These are phyloP conservation scores for Noccaea caerulescens DNA, from an alignment of 345 rosid species.

Conservation along the genomic window DNA sequence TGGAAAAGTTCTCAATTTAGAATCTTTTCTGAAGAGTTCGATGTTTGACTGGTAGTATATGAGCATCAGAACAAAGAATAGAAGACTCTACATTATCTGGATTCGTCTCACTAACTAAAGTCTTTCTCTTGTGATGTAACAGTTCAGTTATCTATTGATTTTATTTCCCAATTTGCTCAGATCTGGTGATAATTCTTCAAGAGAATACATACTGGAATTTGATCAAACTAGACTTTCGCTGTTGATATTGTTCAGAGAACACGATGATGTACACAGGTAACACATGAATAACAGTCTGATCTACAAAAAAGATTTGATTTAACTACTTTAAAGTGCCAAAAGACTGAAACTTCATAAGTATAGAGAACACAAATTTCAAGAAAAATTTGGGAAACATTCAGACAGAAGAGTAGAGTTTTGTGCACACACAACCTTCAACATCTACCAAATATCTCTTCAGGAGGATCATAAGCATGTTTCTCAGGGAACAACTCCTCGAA, in stretches of 20 bases:
- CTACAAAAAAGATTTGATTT: neutral
- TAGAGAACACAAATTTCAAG: neutral
- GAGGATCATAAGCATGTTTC: constrained; percentile 86
- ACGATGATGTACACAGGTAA: neutral
- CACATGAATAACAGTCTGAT: neutral
- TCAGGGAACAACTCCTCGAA: constrained; percentile 92
- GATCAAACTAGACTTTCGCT: neutral
- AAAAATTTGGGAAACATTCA: constrained; percentile 19
- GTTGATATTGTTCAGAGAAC: constrained; percentile 16
- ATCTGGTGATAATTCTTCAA: neutral
- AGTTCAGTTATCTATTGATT: neutral
- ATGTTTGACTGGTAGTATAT: constrained; percentile 28
- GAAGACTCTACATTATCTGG: constrained; percentile 6
- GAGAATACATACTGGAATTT: neutral
- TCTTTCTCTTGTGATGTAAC: neutral
- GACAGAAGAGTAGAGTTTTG: constrained; percentile 18
- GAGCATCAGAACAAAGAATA: constrained; percentile 31
- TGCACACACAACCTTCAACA: constrained; percentile 49
- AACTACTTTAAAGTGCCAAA: constrained; percentile 4
- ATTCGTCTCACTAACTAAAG: constrained; percentile 3
- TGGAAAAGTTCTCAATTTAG: constrained; percentile 11
- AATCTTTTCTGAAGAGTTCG: constrained; percentile 10
- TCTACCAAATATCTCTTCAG: constrained; percentile 85
- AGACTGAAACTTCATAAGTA: constrained; percentile 16
- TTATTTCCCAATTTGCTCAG: constrained; percentile 3